A percentile compares a stretch with the other conserved stretches of the same genome.
These are phyloP conservation scores for Eucalyptus sp. DNA, from an alignment of 345 rosid genomes.

Conservation along the genomic window DNA sequence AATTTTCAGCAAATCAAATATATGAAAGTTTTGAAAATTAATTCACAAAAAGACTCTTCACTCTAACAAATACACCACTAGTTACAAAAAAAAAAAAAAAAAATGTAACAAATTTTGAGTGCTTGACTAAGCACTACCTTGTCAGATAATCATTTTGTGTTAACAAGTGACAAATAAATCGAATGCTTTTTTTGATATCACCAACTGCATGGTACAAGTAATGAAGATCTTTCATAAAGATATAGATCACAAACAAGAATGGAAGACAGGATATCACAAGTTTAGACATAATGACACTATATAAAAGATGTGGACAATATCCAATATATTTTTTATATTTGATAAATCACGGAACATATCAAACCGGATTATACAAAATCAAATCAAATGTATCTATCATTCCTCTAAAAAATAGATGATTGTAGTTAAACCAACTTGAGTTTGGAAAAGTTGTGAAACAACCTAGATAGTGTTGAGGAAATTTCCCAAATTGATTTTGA, in stretches of 20 bases:
- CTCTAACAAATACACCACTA: background rate
- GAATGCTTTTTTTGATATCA: background rate
- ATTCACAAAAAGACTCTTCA: background rate
- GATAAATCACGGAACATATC: too few relatives aligned
- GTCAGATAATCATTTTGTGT: too few relatives aligned
- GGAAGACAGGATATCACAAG: background rate
- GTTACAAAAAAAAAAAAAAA: too few relatives aligned
- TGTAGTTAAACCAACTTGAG: background rate
- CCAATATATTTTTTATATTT: background rate
- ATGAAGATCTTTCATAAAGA: background rate
- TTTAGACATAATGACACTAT: background rate
- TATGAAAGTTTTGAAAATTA: background rate
- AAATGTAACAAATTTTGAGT: background rate
- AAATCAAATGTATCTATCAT: background rate
- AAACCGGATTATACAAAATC: background rate
- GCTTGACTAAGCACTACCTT: background rate
- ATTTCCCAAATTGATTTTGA: too few relatives aligned
- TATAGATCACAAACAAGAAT: too few relatives aligned
- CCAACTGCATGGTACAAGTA: background rate
- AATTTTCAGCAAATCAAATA: background rate
- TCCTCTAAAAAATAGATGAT: background rate
- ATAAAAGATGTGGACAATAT: background rate
- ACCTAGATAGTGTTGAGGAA: background rate
- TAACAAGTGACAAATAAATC: background rate
- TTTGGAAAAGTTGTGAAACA: background rate